These are phyloP conservation scores for Oryza rufipogon DNA, from an alignment of 176 grass and related monocot genomes.

Conservation along the genomic window DNA sequence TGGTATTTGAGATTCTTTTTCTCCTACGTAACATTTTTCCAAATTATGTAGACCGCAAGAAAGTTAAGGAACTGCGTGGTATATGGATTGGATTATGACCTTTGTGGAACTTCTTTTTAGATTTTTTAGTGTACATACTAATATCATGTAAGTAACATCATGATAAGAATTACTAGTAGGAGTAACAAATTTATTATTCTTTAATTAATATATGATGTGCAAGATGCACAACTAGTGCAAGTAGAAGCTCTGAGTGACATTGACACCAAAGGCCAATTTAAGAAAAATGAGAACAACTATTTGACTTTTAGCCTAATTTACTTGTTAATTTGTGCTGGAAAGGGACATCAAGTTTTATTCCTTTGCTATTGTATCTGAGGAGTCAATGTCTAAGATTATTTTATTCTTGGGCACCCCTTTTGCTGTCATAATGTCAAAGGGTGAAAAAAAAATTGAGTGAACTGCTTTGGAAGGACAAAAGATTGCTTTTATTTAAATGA, in stretches of 20 bases:
- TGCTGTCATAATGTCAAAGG: constrained; percentile 37
- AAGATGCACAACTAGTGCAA: constrained; percentile 32
- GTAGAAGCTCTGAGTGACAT: constrained; percentile 20
- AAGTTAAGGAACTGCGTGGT: neutral
- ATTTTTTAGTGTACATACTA: constrained; percentile 21
- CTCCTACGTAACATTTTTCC: too few relatives aligned
- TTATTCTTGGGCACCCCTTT: neutral
- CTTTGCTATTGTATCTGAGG: neutral
- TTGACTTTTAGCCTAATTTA: constrained; percentile 35
- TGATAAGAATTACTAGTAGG: constrained; percentile 19
- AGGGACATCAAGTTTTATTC: constrained; percentile 21
- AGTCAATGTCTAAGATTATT: constrained; percentile 7
- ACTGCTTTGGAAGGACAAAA: neutral
- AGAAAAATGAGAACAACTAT: constrained; percentile 19
- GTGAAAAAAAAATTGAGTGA: neutral
- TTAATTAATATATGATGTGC: constrained; percentile 19
- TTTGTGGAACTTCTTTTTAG: constrained; percentile 8
- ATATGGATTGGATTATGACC: neutral
- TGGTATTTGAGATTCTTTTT: neutral
- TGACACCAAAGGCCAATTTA: constrained; percentile 28
- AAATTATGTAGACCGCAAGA: neutral
- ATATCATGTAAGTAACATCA: constrained; percentile 31
- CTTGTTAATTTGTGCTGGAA: neutral
- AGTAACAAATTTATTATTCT: constrained; percentile 25
- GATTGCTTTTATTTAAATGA: constrained; percentile 1